phyloP scores from a whole-genome alignment of 2,329 filamentous ascomycete genomes.

The Xylaria multiplex region DNA sequence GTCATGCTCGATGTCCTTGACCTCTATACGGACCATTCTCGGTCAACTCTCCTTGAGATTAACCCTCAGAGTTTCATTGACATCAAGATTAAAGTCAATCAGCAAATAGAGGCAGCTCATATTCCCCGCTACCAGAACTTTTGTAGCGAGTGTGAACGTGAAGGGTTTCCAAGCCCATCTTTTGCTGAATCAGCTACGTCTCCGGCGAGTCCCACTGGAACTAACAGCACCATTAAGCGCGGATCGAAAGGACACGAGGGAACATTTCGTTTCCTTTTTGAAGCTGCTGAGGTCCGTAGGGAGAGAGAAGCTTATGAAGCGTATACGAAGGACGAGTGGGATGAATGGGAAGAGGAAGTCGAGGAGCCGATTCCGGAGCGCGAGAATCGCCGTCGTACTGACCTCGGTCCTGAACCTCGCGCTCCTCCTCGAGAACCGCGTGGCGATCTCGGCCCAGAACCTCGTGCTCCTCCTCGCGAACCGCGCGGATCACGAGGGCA shows the following conservation, averaged over 20 bases:
- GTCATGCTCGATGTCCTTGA: slow-evolving; percentile 91
- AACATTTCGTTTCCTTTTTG: slow-evolving; percentile 90
- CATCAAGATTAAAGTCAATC: slow-evolving; percentile 87
- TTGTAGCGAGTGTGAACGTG: slow-evolving; percentile 63
- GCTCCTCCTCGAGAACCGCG: slow-evolving; percentile 44
- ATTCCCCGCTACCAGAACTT: slow-evolving; percentile 72
- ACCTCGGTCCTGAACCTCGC: slow-evolving; percentile 43
- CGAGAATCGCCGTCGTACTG: slow-evolving; percentile 39
- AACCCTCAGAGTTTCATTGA: slow-evolving; percentile 83
- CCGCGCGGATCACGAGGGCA: slow-evolving; percentile 38
- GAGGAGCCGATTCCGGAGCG: slow-evolving; percentile 65
- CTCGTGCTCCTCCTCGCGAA: slow-evolving; percentile 42
- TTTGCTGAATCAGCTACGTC: slow-evolving; percentile 52
- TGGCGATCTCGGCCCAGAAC: slow-evolving; percentile 41
- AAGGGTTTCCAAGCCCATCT: slow-evolving; percentile 46
- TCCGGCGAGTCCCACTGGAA: slow-evolving; percentile 51
- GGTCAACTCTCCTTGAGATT: slow-evolving; percentile 78
- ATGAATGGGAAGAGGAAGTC: slow-evolving; percentile 80
- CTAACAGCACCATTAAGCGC: slow-evolving; percentile 51
- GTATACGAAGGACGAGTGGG: slow-evolving; percentile 78
- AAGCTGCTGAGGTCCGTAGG: slow-evolving; percentile 75
- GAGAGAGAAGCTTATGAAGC: slow-evolving; percentile 75
- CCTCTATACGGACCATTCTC: slow-evolving; percentile 86
- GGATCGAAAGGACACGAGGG: slow-evolving; percentile 60
- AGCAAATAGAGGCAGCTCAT: slow-evolving; percentile 74